phyloP scores from a whole-genome alignment of 192 early-diverging fungal genomes.

The Podila clonocystis region DNA sequence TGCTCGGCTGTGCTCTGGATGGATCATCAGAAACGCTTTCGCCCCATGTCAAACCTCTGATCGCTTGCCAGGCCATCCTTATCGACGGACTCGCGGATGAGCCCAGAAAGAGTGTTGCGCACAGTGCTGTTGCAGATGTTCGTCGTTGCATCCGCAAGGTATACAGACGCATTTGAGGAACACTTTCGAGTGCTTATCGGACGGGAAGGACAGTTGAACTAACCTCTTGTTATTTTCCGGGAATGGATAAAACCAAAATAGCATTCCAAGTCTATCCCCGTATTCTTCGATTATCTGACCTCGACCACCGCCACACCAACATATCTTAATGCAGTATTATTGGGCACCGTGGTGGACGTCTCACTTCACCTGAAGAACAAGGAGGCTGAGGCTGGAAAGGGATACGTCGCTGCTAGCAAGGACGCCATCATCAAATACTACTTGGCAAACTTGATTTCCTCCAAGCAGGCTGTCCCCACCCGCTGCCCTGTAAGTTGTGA shows the following conservation, averaged over 20 bases:
- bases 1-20: slow-evolving; percentile 52
- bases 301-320: slow-evolving; percentile 53
- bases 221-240: not conserved
- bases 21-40: slow-evolving; percentile 24
- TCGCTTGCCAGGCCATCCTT: slow-evolving; percentile 58
- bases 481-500: slow-evolving; percentile 52
- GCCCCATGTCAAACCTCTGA: slow-evolving; percentile 33
- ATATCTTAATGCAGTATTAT: slow-evolving; percentile 62
- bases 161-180: not conserved
- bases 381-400: slow-evolving; percentile 29
- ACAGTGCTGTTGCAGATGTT: slow-evolving; percentile 63
- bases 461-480: slow-evolving; percentile 59
- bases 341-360: slow-evolving; percentile 70
- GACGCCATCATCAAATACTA: slow-evolving; percentile 67
- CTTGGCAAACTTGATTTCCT: slow-evolving; percentile 62
- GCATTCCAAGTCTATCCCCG: slow-evolving; percentile 59
- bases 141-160: slow-evolving; percentile 66
- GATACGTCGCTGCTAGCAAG: slow-evolving; percentile 51
- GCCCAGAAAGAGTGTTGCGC: slow-evolving; percentile 62
- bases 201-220: not conserved
- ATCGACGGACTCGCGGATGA: slow-evolving; percentile 60
- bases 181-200: too few relatives aligned
- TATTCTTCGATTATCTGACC: slow-evolving; percentile 60
- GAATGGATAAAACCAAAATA: slow-evolving; percentile 28
- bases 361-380: slow-evolving; percentile 61